These are phyloP conservation scores for Gynandropsis gynandra DNA, from an alignment of 345 rosid species.

Conservation along the genomic window DNA sequence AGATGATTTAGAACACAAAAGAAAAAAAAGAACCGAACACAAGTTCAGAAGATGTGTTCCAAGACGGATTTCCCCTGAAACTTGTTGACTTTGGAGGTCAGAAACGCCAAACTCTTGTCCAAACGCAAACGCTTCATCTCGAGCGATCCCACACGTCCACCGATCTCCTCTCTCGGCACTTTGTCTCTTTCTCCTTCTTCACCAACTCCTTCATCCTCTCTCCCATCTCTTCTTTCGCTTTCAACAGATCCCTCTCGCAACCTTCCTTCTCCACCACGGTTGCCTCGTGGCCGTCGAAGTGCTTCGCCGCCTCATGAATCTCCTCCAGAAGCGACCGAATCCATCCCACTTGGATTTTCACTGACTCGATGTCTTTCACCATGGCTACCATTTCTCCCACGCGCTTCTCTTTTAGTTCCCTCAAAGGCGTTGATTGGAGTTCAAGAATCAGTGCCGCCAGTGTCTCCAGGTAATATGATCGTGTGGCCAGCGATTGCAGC, in stretches of 20 bases:
- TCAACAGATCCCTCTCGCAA: constrained; percentile 15
- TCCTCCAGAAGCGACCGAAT: constrained; percentile 27
- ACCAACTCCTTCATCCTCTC: constrained; percentile 15
- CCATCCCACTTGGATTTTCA: constrained; percentile 26
- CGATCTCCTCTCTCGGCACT: constrained; percentile 17
- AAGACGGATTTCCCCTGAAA: constrained; percentile 21
- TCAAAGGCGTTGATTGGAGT: constrained; percentile 22
- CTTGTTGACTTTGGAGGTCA: constrained; percentile 23
- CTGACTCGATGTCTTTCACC: constrained; percentile 26
- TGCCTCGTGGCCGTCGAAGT: constrained; percentile 16
- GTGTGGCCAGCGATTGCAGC: constrained; percentile 22
- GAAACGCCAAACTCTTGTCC: constrained; percentile 23
- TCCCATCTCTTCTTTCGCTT: constrained; percentile 20
- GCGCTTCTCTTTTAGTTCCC: constrained; percentile 21
- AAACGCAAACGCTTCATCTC: constrained; percentile 19
- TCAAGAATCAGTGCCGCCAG: constrained; percentile 22
- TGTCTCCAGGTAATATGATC: constrained; percentile 26
- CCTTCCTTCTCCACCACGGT: constrained; percentile 14
- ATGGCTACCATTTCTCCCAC: constrained; percentile 24
- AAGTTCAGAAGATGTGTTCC: constrained; percentile 20
- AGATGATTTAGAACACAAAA: neutral
- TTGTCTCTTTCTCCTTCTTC: constrained; percentile 21
- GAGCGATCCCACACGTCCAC: constrained; percentile 17
- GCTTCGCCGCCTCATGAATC: constrained; percentile 37
- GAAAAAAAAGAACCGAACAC: neutral